A percentile compares a stretch with the other conserved stretches of the same genome.
phyloP scores from a whole-genome alignment of 192 early-diverging fungal genomes.

The Umbelopsis isabellina region DNA sequence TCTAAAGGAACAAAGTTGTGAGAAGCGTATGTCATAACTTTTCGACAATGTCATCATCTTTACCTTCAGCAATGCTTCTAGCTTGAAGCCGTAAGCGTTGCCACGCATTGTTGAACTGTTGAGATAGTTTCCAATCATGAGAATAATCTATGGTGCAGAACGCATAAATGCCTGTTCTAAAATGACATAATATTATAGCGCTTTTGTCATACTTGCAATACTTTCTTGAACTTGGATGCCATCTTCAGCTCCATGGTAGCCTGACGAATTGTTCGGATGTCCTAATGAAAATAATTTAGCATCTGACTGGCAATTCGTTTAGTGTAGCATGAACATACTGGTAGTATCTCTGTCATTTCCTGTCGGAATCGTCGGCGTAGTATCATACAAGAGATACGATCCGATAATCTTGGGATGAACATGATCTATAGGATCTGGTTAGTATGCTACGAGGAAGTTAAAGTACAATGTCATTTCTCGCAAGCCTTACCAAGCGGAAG shows the following conservation, averaged over 20 bases:
- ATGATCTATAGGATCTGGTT: conserved; percentile 41
- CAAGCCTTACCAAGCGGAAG: conserved; percentile 44
- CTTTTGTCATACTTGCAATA: conserved; percentile 50
- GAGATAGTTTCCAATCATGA: conserved; percentile 59
- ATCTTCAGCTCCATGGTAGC: conserved; percentile 50
- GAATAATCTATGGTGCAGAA: conserved; percentile 42
- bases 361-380: conserved; percentile 53
- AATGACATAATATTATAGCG: neutral
- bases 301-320: neutral
- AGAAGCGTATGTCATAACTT: neutral
- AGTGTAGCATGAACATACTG: conserved; percentile 28
- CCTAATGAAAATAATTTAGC: conserved; percentile 25
- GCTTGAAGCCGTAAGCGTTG: conserved; percentile 59
- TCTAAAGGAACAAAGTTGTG: conserved; percentile 30
- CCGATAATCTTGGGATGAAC: conserved; percentile 55
- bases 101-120: conserved; percentile 59
- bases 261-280: conserved; percentile 50
- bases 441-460: neutral
- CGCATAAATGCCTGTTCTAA: neutral
- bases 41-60: neutral
- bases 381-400: conserved; percentile 56
- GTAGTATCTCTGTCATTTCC: conserved; percentile 51
- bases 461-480: neutral
- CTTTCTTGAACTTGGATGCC: conserved; percentile 45
- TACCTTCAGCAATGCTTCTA: conserved; percentile 60